These are phyloP conservation scores for Excoecaria cochinchinensis DNA, from an alignment of 345 rosid genomes.

Conservation along the genomic window DNA sequence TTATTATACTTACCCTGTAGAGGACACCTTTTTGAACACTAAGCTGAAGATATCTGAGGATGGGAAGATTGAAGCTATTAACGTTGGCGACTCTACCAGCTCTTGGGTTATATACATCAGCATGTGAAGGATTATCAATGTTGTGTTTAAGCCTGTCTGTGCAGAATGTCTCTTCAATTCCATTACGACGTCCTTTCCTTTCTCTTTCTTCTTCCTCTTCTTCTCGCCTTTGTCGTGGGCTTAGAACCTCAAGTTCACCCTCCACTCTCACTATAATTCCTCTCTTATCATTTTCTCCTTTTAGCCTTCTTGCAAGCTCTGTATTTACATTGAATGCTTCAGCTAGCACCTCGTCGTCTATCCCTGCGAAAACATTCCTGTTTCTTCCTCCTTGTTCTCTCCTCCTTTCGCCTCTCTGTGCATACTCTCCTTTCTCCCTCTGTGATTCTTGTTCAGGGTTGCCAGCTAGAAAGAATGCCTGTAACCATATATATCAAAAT, in stretches of 20 bases:
- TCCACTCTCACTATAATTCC: background rate
- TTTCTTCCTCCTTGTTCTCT: background rate
- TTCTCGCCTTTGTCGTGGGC: background rate
- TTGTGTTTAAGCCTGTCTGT: background rate
- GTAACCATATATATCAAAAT: background rate
- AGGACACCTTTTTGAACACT: background rate
- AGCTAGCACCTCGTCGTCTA: background rate
- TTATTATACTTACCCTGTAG: background rate
- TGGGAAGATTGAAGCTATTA: background rate
- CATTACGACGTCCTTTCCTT: background rate
- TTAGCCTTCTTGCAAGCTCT: background rate
- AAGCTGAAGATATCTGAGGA: background rate
- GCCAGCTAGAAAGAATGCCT: background rate
- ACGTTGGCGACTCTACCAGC: background rate
- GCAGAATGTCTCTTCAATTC: background rate
- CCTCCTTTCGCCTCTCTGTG: background rate
- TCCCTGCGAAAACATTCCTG: background rate
- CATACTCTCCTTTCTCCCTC: background rate
- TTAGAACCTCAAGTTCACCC: background rate
- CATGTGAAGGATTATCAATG: background rate
- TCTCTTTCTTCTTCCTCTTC: background rate
- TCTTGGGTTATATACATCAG: background rate
- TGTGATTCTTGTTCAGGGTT: background rate
- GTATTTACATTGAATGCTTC: conserved; percentile 5
- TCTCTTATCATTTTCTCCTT: background rate